Percentiles rank a stretch among this genome's conserved stretches.
These are phyloP conservation scores for Colletotrichum endophyticum DNA, from an alignment of 2,329 filamentous ascomycete species.

Conservation along the genomic window DNA sequence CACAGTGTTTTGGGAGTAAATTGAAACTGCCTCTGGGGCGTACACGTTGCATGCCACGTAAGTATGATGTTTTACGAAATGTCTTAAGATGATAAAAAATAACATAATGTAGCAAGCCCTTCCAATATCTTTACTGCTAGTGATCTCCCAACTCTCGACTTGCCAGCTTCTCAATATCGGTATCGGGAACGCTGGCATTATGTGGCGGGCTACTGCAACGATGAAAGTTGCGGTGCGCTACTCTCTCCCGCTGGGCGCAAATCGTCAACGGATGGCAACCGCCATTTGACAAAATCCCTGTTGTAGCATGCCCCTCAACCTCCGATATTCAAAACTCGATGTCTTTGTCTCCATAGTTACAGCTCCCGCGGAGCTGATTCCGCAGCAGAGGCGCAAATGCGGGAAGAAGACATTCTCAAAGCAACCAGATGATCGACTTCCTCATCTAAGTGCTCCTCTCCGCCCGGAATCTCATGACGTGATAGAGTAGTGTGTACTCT, in stretches of 20 bases:
- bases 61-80: too few species aligned
- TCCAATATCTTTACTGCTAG: fast-evolving
- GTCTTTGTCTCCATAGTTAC: not conserved
- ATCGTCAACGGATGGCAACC: not conserved
- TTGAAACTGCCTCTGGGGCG: too few species aligned
- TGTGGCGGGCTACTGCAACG: not conserved
- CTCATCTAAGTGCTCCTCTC: not conserved
- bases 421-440: not conserved
- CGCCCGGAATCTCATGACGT: fast-evolving
- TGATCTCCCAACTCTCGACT: not conserved
- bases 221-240: not conserved
- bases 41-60: too few species aligned
- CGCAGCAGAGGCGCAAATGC: not conserved
- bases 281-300: not conserved
- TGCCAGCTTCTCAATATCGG: not conserved
- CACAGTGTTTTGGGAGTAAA: too few species aligned
- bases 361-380: fast-evolving
- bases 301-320: not conserved
- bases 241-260: not conserved
- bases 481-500: not conserved
- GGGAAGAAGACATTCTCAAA: not conserved
- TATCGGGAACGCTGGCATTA: too few species aligned
- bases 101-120: too few species aligned
- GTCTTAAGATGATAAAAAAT: too few species aligned
- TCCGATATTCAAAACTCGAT: not conserved